phyloP scores from a whole-genome alignment of 1,284 basidiomycete genomes.

The Cryptococcus maquisensis region DNA sequence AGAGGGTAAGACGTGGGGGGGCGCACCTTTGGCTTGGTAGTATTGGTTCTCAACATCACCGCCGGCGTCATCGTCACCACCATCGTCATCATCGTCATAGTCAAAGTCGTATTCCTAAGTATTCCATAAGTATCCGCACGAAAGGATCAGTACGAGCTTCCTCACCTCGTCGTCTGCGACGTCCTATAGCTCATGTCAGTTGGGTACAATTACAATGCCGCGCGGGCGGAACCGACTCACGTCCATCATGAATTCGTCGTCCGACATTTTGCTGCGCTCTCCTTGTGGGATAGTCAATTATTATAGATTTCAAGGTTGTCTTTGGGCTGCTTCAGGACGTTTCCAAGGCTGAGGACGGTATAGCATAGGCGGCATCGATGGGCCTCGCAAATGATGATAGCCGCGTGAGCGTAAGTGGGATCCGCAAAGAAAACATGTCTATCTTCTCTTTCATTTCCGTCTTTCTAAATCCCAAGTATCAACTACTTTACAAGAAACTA shows the following conservation, averaged over 20 bases:
- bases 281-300: too few species aligned
- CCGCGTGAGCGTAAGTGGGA: too few species aligned
- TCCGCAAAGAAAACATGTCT: background rate
- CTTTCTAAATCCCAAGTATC: background rate
- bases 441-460: background rate
- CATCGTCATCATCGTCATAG: constrained; percentile 82
- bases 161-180: constrained; percentile 48
- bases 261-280: constrained; percentile 37
- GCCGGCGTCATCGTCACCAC: constrained; percentile 61
- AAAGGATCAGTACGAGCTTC: background rate
- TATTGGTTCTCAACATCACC: constrained; percentile 99
- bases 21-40: constrained; percentile 89
- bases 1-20: background rate
- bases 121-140: background rate
- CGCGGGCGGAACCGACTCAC: constrained; percentile 21
- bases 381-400: too few species aligned
- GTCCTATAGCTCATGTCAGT: constrained; percentile 35
- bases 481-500: background rate
- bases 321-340: too few species aligned
- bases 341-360: too few species aligned
- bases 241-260: constrained; percentile 52
- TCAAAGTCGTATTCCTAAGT: constrained; percentile 90
- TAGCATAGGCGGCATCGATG: too few species aligned
- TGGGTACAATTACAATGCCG: background rate
- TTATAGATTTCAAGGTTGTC: too few species aligned